A percentile compares a stretch with the other conserved stretches of the same genome.
These are phyloP conservation scores for Eudorina sp. DNA, from an alignment of 139 green algal genomes.

Conservation along the genomic window DNA sequence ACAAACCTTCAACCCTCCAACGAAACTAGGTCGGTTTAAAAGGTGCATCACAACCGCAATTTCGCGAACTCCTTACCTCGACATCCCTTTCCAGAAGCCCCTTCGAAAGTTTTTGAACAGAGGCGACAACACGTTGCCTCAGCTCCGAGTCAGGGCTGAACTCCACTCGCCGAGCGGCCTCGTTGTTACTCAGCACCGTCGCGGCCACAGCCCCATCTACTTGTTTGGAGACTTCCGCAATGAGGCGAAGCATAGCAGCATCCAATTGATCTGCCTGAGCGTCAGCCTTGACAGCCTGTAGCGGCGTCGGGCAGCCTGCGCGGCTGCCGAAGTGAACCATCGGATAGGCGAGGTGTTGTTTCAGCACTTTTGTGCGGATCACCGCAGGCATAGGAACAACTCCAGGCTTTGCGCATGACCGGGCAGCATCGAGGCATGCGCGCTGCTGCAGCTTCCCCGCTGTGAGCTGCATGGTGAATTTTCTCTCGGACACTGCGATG, in stretches of 20 bases:
- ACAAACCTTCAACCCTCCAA: too few species aligned
- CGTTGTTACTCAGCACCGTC: slow-evolving; percentile 9
- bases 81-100: slow-evolving; percentile 89
- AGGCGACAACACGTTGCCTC: slow-evolving; percentile 63
- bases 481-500: neutral
- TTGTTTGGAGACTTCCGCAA: slow-evolving; percentile 68
- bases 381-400: neutral
- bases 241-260: slow-evolving; percentile 65
- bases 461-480: slow-evolving; percentile 20
- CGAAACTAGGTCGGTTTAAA: too few species aligned
- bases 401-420: neutral
- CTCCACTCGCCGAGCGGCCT: slow-evolving; percentile 27
- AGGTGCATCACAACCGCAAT: too few species aligned
- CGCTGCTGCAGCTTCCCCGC: neutral
- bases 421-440: neutral
- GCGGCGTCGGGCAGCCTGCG: slow-evolving; percentile 2
- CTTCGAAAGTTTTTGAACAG: slow-evolving; percentile 70
- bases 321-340: neutral
- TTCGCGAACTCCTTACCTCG: slow-evolving; percentile 81
- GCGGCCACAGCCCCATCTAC: slow-evolving; percentile 58
- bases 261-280: slow-evolving; percentile 59
- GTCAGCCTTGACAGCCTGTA: slow-evolving; percentile 68
- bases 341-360: neutral
- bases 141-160: slow-evolving; percentile 57
- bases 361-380: neutral